Conservation (phyloP, 2,329 filamentous ascomycete genomes). For the Ophiostoma populinum region DNA sequence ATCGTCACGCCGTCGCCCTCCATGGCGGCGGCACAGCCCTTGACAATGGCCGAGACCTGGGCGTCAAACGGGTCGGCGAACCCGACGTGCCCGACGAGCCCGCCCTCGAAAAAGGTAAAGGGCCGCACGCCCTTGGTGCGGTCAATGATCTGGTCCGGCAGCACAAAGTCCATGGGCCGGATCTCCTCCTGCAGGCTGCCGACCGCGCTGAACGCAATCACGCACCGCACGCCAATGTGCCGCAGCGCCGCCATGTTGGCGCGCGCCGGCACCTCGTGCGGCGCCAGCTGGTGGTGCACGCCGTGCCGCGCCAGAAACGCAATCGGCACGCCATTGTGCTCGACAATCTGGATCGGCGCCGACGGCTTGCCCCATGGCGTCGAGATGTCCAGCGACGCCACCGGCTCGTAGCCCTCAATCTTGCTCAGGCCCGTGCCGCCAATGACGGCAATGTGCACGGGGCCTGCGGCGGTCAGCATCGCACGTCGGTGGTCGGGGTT, state of each 20-base stretch:
- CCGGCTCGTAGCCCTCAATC: conserved; percentile 71
- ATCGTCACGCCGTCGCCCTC: conserved; percentile 71
- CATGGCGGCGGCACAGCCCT: conserved; percentile 55
- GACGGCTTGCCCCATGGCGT: conserved; percentile 83
- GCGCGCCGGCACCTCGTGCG: conserved; percentile 84
- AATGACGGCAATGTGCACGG: conserved; percentile 55
- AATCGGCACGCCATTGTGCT: conserved; percentile 65
- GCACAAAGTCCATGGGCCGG: conserved; percentile 87
- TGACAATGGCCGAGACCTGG: conserved; percentile 57
- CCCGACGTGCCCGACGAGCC: conserved; percentile 82
- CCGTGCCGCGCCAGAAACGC: conserved; percentile 94
- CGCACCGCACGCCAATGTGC: conserved; percentile 69
- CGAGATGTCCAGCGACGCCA: conserved; percentile 55
- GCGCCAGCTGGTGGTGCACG: conserved; percentile 70
- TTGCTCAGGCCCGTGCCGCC: conserved; percentile 85
- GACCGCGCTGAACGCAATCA: conserved; percentile 91
- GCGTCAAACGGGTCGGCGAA: conserved; percentile 93
- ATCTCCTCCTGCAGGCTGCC: conserved; percentile 85
- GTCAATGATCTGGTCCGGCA: conserved; percentile 94
- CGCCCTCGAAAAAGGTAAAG: conserved; percentile 89
- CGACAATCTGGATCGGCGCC: conserved; percentile 66
- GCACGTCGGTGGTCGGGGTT: too few relatives aligned
- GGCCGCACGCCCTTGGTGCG: conserved; percentile 88
- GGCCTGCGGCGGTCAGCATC: conserved; percentile 2
- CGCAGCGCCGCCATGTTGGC: conserved; percentile 98